These are phyloP conservation scores for Pyrrhoderma lamaoense DNA, from an alignment of 1,284 basidiomycete species.

Conservation along the genomic window DNA sequence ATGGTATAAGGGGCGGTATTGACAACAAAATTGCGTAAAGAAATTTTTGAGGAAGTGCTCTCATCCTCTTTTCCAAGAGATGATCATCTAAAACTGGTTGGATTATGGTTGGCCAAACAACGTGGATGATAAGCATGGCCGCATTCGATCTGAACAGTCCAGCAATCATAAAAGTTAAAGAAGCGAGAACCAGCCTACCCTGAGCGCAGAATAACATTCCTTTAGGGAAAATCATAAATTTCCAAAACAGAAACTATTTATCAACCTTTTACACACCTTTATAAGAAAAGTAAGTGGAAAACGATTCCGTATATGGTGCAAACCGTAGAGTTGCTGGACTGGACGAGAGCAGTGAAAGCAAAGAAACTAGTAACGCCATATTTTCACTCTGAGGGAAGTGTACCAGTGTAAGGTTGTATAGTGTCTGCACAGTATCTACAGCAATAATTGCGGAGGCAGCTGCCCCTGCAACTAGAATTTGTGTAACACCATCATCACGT, in stretches of 20 bases:
- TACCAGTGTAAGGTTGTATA: constrained; percentile 58
- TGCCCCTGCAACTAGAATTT: constrained; percentile 19
- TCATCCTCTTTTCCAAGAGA: not conserved
- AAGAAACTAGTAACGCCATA: constrained; percentile 52
- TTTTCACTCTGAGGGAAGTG: constrained; percentile 35
- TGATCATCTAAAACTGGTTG: constrained; percentile 32
- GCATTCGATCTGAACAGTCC: constrained; percentile 79
- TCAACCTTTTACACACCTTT: constrained; percentile 38
- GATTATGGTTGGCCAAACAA: constrained; percentile 62
- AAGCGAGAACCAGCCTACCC: constrained; percentile 44
- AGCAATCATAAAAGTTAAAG: constrained; percentile 59
- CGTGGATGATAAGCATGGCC: constrained; percentile 64
- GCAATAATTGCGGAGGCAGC: constrained; percentile 35
- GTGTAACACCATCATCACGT: constrained; percentile 13
- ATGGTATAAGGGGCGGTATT: constrained; percentile 51
- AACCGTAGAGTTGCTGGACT: constrained; percentile 70
- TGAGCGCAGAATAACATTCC: constrained; percentile 57
- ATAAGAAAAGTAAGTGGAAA: constrained; percentile 78
- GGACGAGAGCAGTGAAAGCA: constrained; percentile 74
- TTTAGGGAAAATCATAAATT: constrained; percentile 24
- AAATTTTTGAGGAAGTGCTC: not conserved
- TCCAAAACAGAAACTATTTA: not conserved
- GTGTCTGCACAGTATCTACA: constrained; percentile 40
- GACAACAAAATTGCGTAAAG: constrained; percentile 35
- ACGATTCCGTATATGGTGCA: constrained; percentile 77